phyloP scores from a whole-genome alignment of 768 basidiomycete genomes.

The Mycena chlorophos region DNA sequence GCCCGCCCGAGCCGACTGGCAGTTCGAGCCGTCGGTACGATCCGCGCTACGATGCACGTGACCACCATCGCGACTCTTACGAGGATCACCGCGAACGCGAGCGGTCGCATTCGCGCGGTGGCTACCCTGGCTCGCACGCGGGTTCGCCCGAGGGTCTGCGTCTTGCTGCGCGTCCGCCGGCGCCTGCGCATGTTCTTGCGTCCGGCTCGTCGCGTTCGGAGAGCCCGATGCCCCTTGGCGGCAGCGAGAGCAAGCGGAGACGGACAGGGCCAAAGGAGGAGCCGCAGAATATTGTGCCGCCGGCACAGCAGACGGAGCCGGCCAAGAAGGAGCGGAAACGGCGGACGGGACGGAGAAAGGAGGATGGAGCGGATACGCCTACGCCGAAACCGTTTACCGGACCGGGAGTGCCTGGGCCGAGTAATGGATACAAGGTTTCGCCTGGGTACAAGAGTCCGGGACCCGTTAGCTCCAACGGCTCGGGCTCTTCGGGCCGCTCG shows the following conservation, averaged over 20 bases:
- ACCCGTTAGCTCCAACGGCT: constrained; percentile 63
- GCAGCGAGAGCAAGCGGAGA: constrained; percentile 28
- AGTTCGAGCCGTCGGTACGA: constrained; percentile 55
- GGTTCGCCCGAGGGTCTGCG: constrained; percentile 21
- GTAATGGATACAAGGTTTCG: constrained; percentile 32
- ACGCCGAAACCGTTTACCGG: constrained; percentile 46
- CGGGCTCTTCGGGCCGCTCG: constrained; percentile 60
- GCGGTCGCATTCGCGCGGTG: constrained; percentile 30
- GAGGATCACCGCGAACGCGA: constrained; percentile 30
- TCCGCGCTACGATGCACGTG: constrained; percentile 57
- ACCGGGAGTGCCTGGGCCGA: constrained; percentile 7
- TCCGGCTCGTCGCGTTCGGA: constrained; percentile 42
- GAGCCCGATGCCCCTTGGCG: constrained; percentile 17
- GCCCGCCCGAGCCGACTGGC: constrained; percentile 37
- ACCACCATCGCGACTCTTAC: constrained; percentile 32
- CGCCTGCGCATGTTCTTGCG: constrained; percentile 20
- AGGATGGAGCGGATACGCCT: constrained; percentile 46
- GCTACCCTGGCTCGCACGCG: constrained; percentile 45
- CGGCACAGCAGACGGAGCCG: constrained; percentile 40
- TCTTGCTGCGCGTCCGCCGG: constrained; percentile 30
- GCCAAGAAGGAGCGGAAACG: constrained; percentile 62
- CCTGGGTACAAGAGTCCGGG: constrained; percentile 47
- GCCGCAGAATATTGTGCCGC: constrained; percentile 24
- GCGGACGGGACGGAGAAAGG: constrained; percentile 43
- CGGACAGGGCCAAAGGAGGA: constrained; percentile 48